These are phyloP conservation scores for Coemansia sp. DNA, from an alignment of 192 early-diverging fungal genomes.

Conservation along the genomic window DNA sequence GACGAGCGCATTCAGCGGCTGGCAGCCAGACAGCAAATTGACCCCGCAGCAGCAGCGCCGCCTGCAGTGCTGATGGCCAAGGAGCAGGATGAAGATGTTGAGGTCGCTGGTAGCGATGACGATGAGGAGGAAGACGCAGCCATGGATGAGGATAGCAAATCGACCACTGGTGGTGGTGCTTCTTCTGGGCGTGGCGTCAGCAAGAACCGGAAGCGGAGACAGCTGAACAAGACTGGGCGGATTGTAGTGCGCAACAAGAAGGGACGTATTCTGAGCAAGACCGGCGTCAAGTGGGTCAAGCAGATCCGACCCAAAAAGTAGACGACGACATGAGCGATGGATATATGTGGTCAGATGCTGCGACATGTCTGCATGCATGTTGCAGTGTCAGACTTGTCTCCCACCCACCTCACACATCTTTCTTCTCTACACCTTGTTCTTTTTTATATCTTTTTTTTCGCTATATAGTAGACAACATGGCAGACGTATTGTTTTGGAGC, in stretches of 20 bases:
- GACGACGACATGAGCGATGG: background rate
- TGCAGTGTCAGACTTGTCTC: background rate
- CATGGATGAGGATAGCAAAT: conserved; percentile 6
- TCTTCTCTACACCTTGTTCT: background rate
- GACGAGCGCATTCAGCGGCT: conserved; percentile 50
- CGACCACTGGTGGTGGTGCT: background rate
- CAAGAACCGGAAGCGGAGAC: conserved; percentile 10
- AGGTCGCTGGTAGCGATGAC: background rate
- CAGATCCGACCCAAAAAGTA: conserved; percentile 32
- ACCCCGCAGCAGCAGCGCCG: conserved; percentile 10
- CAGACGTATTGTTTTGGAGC: background rate
- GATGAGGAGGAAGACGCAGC: background rate
- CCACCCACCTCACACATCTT: background rate
- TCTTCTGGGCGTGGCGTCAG: background rate
- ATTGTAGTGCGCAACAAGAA: conserved; percentile 34
- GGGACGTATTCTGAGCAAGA: conserved; percentile 32
- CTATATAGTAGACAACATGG: background rate
- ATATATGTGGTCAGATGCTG: background rate
- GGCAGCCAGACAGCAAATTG: conserved; percentile 39
- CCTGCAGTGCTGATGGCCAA: conserved; percentile 14
- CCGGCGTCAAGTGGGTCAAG: conserved; percentile 28
- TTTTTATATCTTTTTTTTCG: background rate
- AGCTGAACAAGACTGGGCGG: conserved; percentile 13
- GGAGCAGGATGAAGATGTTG: conserved; percentile 9
- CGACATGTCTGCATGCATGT: background rate